Conservation (phyloP, 768 basidiomycete species). For the Tulasnella sp. region DNA sequence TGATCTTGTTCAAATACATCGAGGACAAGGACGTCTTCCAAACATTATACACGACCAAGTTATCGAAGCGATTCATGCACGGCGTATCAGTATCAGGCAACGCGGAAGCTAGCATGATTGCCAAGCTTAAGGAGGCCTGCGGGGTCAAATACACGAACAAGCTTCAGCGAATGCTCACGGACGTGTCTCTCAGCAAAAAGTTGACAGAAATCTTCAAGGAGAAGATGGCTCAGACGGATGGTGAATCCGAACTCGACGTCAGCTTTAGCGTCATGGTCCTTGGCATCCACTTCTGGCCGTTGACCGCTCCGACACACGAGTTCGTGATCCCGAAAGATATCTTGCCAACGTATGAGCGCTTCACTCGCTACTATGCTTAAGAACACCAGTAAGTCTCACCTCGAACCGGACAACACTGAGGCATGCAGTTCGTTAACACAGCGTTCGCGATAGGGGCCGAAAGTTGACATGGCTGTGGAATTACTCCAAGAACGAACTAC, state of each 20-base stretch:
- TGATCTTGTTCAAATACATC: slow-evolving; percentile 96
- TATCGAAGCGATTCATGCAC: slow-evolving; percentile 89
- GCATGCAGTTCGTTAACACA: background rate
- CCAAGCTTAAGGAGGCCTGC: slow-evolving; percentile 92
- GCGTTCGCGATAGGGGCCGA: slow-evolving; percentile 52
- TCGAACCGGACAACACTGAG: background rate
- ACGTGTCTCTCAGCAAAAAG: slow-evolving; percentile 93
- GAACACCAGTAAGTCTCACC: slow-evolving; percentile 59
- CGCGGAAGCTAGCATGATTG: slow-evolving; percentile 95
- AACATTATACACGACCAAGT: slow-evolving; percentile 93
- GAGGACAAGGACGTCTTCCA: slow-evolving; percentile 99
- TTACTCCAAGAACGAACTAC: slow-evolving; percentile 92
- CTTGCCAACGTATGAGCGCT: slow-evolving; percentile 80
- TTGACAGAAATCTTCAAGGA: slow-evolving; percentile 92
- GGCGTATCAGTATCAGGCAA: slow-evolving; percentile 91
- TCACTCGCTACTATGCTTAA: slow-evolving; percentile 87
- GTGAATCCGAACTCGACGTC: slow-evolving; percentile 69
- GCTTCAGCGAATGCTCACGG: slow-evolving; percentile 97
- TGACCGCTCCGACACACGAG: slow-evolving; percentile 75
- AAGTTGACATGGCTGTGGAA: slow-evolving; percentile 99
- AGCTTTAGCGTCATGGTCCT: slow-evolving; percentile 91
- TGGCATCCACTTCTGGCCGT: slow-evolving; percentile 94
- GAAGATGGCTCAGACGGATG: slow-evolving; percentile 79
- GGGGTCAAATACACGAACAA: slow-evolving; percentile 97
- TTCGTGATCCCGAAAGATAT: slow-evolving; percentile 89